Evolutionary conservation across 306 rosid genomes (phyloP).

Genomic region (Myrica gale): DNA sequence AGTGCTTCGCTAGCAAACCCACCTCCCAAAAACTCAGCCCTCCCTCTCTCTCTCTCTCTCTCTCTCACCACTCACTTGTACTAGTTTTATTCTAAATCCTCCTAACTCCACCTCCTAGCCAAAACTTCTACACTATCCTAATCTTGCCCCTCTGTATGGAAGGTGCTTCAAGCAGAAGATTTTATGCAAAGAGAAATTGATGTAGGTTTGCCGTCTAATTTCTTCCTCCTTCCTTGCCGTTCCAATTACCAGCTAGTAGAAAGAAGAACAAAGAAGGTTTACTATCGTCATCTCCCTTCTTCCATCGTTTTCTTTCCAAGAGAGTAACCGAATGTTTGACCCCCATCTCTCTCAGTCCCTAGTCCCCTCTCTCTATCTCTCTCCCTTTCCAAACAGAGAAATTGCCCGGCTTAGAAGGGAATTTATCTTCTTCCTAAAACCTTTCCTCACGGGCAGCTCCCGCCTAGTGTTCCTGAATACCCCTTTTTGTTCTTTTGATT

Average conservation of each 20-base stretch:
- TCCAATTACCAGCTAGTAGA: conserved; percentile 7
- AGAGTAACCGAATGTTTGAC: neutral
- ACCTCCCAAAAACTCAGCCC: conserved; percentile 25
- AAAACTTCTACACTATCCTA: conserved; percentile 23
- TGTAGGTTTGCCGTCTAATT: conserved; percentile 17
- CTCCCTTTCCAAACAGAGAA: conserved; percentile 33
- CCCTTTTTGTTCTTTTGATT: conserved; percentile 6
- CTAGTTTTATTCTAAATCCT: conserved; percentile 24
- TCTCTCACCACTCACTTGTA: neutral
- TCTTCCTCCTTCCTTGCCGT: conserved; percentile 14
- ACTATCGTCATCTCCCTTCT: conserved; percentile 13
- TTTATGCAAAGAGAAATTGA: neutral
- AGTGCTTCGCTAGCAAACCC: conserved; percentile 51
- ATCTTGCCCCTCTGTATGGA: conserved; percentile 6
- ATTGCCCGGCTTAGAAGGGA: neutral
- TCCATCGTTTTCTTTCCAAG: conserved; percentile 14
- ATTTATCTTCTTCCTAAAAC: neutral
- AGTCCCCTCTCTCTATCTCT: conserved; percentile 5
- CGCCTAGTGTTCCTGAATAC: conserved; percentile 28
- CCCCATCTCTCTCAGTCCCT: neutral
- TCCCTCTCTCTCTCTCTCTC: conserved; percentile 20
- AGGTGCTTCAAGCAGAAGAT: conserved; percentile 19
- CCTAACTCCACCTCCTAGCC: conserved; percentile 24
- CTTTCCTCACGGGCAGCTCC: conserved; percentile 20
- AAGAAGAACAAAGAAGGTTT: neutral